Conservation (phyloP, 2,329 filamentous ascomycete species). For the Cytospora leucostoma region DNA sequence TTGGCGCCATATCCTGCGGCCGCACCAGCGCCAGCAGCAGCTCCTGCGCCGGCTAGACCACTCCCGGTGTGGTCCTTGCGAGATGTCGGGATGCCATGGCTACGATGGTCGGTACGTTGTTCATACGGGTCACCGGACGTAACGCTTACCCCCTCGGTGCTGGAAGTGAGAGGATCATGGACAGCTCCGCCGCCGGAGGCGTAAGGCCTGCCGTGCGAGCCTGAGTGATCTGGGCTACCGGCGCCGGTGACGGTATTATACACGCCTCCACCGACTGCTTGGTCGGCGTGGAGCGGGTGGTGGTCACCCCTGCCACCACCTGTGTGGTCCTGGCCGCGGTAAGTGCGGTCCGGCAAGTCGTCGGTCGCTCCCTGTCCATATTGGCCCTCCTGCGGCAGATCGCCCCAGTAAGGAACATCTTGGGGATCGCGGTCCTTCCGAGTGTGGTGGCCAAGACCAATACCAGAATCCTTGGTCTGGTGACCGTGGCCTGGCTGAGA, state of each 20-base stretch:
- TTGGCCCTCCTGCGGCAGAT: constrained; percentile 17
- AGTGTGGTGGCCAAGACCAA: constrained; percentile 6
- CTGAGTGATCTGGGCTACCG: constrained; percentile 14
- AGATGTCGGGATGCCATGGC: constrained; percentile 23
- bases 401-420: constrained; percentile 23
- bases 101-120: constrained; percentile 18
- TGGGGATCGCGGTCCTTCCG: constrained; percentile 8
- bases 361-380: constrained; percentile 4
- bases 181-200: constrained; percentile 12
- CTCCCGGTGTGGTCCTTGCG: constrained; percentile 22
- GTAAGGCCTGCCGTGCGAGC: constrained; percentile 11
- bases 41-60: constrained; percentile 9
- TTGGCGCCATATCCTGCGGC: constrained; percentile 27
- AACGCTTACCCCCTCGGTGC: constrained; percentile 7
- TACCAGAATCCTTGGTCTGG: constrained; percentile 14
- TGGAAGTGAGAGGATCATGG: constrained; percentile 15
- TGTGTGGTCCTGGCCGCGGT: constrained; percentile 2
- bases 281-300: constrained; percentile 3
- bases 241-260: constrained; percentile 19
- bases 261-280: constrained; percentile 17
- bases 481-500: neutral
- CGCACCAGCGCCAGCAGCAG: constrained; percentile 12
- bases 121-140: constrained; percentile 18
- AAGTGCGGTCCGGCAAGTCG: constrained; percentile 14
- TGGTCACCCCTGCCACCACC: neutral